Evolutionary conservation across 441 rosid genomes (phyloP), one percentile per base, ranked within the genome.

Genomic region (Euphorbia schlechtendalii): DNA sequence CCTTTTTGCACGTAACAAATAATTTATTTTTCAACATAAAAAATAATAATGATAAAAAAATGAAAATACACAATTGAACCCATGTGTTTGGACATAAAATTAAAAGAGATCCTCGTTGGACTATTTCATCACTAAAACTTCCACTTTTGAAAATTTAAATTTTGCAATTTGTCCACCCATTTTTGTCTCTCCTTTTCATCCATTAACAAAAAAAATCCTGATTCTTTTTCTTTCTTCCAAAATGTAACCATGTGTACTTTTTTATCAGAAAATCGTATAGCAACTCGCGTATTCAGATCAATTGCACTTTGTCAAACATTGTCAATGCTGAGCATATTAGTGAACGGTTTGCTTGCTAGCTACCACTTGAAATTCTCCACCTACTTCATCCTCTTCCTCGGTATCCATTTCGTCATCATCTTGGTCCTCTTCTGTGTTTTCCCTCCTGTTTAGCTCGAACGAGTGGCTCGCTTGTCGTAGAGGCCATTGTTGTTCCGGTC

Each of bases 401-500:
- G 73, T 83, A 4, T 74, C 77, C 1, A 25, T 78, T 2, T 60
- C 77, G 13, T 69, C 81, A 3, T 20, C 69, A 66, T 67, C 63
- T 1, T 69, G 56, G 0, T 69, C 71, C 0, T 78, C 86, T 17
- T 79, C 86, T 14, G 74, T 73, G 22, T 72, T 70, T 3, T 82
- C 81, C 53, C 80, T 75, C 14, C 83, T 85, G 55, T 67, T 73
- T 40, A 77, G 89, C 41, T 77, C 83, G 60, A 55, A 63, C 2
- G 49, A 59, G 22, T 15, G 79, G n/a, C 52, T 71, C 52, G 76
- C 73, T 3, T 64, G 80, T 18, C 20, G 76, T 13, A 77, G 78
- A 20, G 86, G 94, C 80, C 89, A 84, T 72, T 91, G 92, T 69
- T 86, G 90, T 53, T 91, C 86, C 2, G 96, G 86, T 43, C 63